phyloP scores from a whole-genome alignment of 2,329 filamentous ascomycete species.

The Exophiala xenobiotica region DNA sequence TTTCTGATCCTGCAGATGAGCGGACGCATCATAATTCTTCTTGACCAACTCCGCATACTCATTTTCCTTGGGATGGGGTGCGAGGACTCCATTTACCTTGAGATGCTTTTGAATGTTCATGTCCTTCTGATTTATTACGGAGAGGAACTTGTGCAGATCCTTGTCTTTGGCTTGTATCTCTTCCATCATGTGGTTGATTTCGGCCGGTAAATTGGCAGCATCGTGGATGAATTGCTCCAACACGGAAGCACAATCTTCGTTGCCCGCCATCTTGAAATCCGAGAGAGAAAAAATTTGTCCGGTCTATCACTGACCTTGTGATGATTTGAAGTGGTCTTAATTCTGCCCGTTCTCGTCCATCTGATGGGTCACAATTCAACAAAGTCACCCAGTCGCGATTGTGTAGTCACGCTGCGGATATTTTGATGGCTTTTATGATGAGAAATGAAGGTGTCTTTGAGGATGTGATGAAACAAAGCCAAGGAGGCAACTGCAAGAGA shows the following conservation, averaged over 20 bases:
- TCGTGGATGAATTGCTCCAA: conserved; percentile 67
- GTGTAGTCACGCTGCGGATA: no score
- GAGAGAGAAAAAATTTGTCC: neutral
- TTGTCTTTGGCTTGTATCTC: conserved; percentile 66
- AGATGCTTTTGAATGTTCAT: conserved; percentile 65
- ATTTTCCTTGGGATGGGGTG: conserved; percentile 64
- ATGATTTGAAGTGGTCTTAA: neutral
- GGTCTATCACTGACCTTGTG: no score
- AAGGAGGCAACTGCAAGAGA: neutral
- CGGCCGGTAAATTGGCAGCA: conserved; percentile 61
- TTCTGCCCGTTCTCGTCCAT: neutral
- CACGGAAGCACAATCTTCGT: conserved; percentile 63
- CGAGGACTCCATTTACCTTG: conserved; percentile 60
- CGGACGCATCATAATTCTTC: conserved; percentile 58
- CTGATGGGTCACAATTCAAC: no score
- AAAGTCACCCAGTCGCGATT: no score
- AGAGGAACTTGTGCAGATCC: conserved; percentile 57
- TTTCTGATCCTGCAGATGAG: conserved; percentile 63
- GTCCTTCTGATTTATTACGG: conserved; percentile 59
- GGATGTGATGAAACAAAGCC: no score
- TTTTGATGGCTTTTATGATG: neutral
- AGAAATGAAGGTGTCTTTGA: no score
- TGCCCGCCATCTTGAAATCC: conserved; percentile 44
- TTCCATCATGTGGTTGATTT: conserved; percentile 65
- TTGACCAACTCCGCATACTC: conserved; percentile 58